A percentile compares a stretch with the other conserved stretches of the same genome.
These are phyloP conservation scores for Pholiota conissans DNA, from an alignment of 768 basidiomycete species.

Conservation along the genomic window DNA sequence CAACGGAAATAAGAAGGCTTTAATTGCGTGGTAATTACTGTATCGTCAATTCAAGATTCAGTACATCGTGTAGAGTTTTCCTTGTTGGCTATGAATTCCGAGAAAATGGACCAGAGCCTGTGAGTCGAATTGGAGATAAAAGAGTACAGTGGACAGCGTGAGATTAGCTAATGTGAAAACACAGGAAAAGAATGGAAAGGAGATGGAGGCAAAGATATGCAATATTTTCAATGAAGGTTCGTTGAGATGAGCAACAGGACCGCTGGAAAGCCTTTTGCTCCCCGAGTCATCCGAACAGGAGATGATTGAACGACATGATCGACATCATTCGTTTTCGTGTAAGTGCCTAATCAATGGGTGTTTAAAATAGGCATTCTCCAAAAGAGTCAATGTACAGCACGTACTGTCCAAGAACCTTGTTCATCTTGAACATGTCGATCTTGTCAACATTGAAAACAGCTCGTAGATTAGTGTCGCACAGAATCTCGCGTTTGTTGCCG, in stretches of 20 bases:
- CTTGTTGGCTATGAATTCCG: not conserved
- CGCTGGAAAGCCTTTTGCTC: not conserved
- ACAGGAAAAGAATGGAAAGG: not conserved
- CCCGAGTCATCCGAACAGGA: not conserved
- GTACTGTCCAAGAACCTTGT: constrained; percentile 83
- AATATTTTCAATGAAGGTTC: constrained; percentile 8
- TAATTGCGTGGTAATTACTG: not conserved
- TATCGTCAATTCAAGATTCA: not conserved
- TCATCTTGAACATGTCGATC: constrained; percentile 95
- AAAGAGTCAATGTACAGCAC: constrained; percentile 19
- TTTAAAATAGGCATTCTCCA: not conserved
- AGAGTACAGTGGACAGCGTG: constrained; percentile 17
- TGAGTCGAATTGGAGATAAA: constrained; percentile 8
- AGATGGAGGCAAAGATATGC: constrained; percentile 7
- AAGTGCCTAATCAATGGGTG: constrained; percentile 19
- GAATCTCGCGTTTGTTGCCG: constrained; percentile 76
- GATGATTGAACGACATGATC: not conserved
- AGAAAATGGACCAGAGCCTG: not conserved
- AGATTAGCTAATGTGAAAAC: constrained; percentile 13
- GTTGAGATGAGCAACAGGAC: not conserved
- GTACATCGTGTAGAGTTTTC: not conserved
- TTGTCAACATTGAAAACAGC: constrained; percentile 80
- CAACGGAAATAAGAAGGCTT: no score
- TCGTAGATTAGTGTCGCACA: constrained; percentile 74
- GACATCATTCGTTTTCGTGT: constrained; percentile 24